Evolutionary conservation across 495 filamentous ascomycete genomes (phyloP).

Genomic region (Bacidia gigantensis): DNA sequence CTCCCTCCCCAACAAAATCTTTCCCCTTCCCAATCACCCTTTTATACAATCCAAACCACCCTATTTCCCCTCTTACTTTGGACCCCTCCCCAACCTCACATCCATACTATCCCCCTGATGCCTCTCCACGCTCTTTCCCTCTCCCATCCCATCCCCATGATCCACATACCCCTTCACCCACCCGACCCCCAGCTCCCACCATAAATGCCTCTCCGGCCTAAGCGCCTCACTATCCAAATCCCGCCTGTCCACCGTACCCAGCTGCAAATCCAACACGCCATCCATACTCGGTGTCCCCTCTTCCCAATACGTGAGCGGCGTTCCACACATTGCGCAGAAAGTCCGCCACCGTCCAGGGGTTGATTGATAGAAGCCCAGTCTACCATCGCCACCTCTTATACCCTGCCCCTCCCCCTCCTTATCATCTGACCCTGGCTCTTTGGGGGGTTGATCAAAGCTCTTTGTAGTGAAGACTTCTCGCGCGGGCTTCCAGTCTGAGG

Average conservation of each 20-base stretch:
- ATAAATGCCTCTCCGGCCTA: slow-evolving; percentile 1
- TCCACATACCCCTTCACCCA: slow-evolving; percentile 1
- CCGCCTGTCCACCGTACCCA: slow-evolving; percentile 17
- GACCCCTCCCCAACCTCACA: neutral
- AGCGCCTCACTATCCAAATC: neutral
- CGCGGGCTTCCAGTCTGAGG: neutral
- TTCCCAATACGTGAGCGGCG: slow-evolving; percentile 11
- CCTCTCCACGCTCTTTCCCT: neutral
- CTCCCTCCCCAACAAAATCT: no score
- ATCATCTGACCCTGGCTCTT: neutral
- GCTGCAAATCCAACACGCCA: slow-evolving; percentile 13
- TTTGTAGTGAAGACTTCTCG: neutral
- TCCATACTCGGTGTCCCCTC: neutral
- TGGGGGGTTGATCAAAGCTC: neutral
- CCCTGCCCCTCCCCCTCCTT: neutral
- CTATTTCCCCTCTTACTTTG: no score
- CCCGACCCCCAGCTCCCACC: slow-evolving; percentile 3
- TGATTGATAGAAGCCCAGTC: slow-evolving; percentile 2
- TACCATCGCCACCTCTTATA: neutral
- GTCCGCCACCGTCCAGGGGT: slow-evolving; percentile 5
- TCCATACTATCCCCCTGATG: neutral
- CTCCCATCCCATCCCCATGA: neutral
- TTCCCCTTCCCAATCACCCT: no score
- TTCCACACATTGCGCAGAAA: slow-evolving; percentile 21
- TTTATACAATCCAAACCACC: no score